Evolutionary conservation across 108 stramenopile species (phyloP).

Genomic region (Asterionellopsis glacialis): DNA sequence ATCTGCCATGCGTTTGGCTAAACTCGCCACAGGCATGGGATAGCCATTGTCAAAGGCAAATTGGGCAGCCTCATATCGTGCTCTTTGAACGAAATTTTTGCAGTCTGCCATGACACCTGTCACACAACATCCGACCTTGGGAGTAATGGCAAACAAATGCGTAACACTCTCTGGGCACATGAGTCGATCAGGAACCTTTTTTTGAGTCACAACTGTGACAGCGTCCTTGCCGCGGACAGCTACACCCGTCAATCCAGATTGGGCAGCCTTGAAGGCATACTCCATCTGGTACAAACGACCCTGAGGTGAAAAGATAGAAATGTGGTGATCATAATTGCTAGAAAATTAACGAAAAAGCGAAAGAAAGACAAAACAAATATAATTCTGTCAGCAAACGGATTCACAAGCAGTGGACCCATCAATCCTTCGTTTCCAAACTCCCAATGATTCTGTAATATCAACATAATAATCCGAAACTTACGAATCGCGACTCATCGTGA

Average conservation of each 20-base stretch:
- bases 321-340: constrained; percentile 93
- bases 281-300: constrained; percentile 99
- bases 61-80: constrained; percentile 93
- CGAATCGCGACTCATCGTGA: constrained; percentile 75
- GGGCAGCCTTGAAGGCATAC: constrained; percentile 97
- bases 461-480: constrained; percentile 27
- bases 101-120: constrained; percentile 92
- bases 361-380: background rate
- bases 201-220: constrained; percentile 93
- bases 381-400: background rate
- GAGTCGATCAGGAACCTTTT: constrained; percentile 94
- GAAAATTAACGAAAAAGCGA: constrained; percentile 19
- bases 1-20: constrained; percentile 97
- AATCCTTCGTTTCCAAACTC: background rate
- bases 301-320: constrained; percentile 98
- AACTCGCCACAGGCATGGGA: constrained; percentile 80
- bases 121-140: constrained; percentile 87
- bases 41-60: constrained; percentile 97
- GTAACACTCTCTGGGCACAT: constrained; percentile 89
- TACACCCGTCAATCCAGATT: constrained; percentile 92
- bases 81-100: constrained; percentile 79
- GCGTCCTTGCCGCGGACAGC: constrained; percentile 90
- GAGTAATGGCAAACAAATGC: constrained; percentile 85
- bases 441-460: background rate
- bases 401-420: background rate